Evolutionary conservation across 1,284 basidiomycete species (phyloP).

Genomic region (Caloboletus firmus): DNA sequence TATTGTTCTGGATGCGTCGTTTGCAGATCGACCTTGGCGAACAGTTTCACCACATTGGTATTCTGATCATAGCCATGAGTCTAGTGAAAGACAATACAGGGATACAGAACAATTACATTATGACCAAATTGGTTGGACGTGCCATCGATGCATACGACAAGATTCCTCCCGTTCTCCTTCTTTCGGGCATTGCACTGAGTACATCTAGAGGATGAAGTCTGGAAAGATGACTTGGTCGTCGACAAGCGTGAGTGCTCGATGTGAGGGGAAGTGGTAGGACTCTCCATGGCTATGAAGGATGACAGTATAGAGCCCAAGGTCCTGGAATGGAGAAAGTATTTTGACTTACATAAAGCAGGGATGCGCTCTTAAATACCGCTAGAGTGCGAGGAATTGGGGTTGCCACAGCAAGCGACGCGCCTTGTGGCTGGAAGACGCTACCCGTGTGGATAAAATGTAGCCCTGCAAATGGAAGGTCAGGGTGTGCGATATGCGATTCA

Average conservation of each 20-base stretch:
- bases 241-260: not conserved
- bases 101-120: conserved; percentile 2
- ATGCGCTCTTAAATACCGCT: conserved; percentile 5
- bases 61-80: no score
- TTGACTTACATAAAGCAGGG: not conserved
- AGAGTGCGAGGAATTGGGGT: not conserved
- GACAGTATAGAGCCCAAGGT: not conserved
- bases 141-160: conserved; percentile 13
- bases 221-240: not conserved
- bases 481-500: conserved; percentile 5
- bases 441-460: not conserved
- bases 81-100: no score
- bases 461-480: not conserved
- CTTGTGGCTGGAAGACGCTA: not conserved
- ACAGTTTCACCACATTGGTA: no score
- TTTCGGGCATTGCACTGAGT: not conserved
- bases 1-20: no score
- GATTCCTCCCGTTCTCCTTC: no score
- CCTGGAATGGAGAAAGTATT: not conserved
- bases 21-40: no score
- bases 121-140: conserved; percentile 12
- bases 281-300: not conserved
- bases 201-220: not conserved
- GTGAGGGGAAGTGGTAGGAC: not conserved
- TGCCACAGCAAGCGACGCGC: not conserved